Conservation (phyloP, 2,329 filamentous ascomycete genomes). For the Pseudogymnoascus sp. region DNA sequence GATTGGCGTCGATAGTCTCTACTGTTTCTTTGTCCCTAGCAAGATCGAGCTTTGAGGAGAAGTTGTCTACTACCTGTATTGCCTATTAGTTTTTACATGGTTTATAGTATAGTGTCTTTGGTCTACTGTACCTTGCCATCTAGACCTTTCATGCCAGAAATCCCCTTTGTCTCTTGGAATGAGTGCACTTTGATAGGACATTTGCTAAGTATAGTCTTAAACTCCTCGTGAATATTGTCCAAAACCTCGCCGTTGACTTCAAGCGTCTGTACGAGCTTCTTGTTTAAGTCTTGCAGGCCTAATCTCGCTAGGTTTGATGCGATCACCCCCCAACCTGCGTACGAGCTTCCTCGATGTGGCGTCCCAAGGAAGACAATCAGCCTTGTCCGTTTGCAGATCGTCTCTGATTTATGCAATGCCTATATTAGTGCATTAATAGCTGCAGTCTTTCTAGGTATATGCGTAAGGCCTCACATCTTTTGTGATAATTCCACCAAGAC, state of each 20-base stretch:
- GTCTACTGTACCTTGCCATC: slow-evolving; percentile 25
- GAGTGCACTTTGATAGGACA: slow-evolving; percentile 30
- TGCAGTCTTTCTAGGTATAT: background rate
- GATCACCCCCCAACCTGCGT: slow-evolving; percentile 28
- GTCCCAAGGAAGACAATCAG: slow-evolving; percentile 33
- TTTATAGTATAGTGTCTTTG: background rate
- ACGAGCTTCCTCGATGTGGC: slow-evolving; percentile 30
- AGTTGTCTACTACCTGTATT: slow-evolving; percentile 8
- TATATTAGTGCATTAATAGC: slow-evolving; percentile 12
- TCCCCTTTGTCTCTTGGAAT: slow-evolving; percentile 30
- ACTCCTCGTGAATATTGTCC: slow-evolving; percentile 31
- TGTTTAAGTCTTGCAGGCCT: slow-evolving; percentile 30
- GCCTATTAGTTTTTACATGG: background rate
- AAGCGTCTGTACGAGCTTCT: slow-evolving; percentile 25
- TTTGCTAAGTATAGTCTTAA: slow-evolving; percentile 23
- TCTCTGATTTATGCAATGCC: slow-evolving; percentile 27
- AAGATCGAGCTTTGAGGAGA: slow-evolving; percentile 22
- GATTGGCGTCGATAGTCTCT: slow-evolving; percentile 31
- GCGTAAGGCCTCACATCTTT: background rate
- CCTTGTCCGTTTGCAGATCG: slow-evolving; percentile 24
- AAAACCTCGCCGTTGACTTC: slow-evolving; percentile 30
- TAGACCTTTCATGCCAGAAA: slow-evolving; percentile 29
- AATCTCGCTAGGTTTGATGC: slow-evolving; percentile 27
- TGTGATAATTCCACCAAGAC: slow-evolving; percentile 29
- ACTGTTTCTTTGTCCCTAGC: slow-evolving; percentile 21